A percentile compares a stretch with the other conserved stretches of the same genome.
Conservation (phyloP, 1,284 basidiomycete genomes). For the Rhodotorula sp. region DNA sequence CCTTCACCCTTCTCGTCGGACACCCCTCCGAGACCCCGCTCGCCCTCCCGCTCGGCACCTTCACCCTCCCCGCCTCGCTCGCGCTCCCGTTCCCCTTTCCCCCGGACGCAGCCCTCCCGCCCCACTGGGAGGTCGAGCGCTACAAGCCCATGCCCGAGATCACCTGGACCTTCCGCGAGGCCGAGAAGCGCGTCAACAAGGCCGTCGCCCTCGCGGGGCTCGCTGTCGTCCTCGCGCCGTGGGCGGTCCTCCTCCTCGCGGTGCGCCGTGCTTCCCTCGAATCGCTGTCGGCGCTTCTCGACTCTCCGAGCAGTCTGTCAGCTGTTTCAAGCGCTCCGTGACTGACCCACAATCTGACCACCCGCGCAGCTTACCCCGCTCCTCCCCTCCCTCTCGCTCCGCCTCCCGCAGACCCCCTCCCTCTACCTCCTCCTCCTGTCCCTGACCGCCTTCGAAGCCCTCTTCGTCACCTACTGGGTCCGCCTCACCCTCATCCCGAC, state of each 20-base stretch:
- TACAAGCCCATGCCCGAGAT: conserved; percentile 20
- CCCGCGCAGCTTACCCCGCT: conserved; percentile 10
- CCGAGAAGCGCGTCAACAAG: conserved; percentile 19
- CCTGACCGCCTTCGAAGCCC: conserved; percentile 23
- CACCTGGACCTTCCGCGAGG: conserved; percentile 25
- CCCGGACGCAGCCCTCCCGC: conserved; percentile 18
- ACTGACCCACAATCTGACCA: not conserved
- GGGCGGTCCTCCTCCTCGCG: conserved; percentile 21
- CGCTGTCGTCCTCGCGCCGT: conserved; percentile 28
- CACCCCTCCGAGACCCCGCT: conserved; percentile 6
- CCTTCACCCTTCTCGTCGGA: conserved; percentile 36
- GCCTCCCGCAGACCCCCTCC: not conserved
- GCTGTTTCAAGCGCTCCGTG: too few species aligned
- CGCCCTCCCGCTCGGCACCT: conserved; percentile 32
- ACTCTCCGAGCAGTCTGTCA: too few species aligned
- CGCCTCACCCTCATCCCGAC: conserved; percentile 25
- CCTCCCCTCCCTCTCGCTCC: conserved; percentile 15
- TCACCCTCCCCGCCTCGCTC: conserved; percentile 26
- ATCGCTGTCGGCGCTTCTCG: not conserved
- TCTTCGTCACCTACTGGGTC: conserved; percentile 31
- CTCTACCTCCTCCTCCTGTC: conserved; percentile 22
- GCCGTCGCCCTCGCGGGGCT: conserved; percentile 19
- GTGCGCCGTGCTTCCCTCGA: conserved; percentile 12
- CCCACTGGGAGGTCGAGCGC: conserved; percentile 30
- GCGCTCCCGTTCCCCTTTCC: conserved; percentile 31